Base-by-base conservation (phyloP, 257 asterid species). In the Plantago major region DNA sequence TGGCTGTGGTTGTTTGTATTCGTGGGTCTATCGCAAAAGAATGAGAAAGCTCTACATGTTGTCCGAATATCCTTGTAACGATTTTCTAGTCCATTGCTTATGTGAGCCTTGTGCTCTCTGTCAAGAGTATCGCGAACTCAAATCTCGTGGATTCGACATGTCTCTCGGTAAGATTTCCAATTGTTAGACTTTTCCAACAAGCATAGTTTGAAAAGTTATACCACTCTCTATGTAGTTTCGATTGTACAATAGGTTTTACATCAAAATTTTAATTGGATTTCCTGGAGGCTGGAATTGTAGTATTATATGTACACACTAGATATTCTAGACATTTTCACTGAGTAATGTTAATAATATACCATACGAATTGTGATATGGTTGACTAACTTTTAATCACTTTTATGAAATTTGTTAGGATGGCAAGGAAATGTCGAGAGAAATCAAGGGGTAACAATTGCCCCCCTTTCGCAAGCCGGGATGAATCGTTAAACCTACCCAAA, bases 361-460 rank as follows among this genome's bases (percentile, higher is more conserved):
- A n/a, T n/a, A n/a, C n/a, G n/a, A n/a, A n/a, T n/a, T n/a, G n/a
- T n/a, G n/a, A n/a, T n/a, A n/a, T n/a, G n/a, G n/a, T n/a, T n/a
- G n/a, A n/a, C n/a, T n/a, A n/a, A n/a, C n/a, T n/a, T n/a, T 12
- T 50, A 15, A 16, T 13, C 28, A 0, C 1, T 38, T 9, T 26
- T 30, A 10, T 44, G 7, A 30, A 8, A 49, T 19, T 37, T 58
- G 2, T 11, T 56, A 84, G 96, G 96, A 60, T 85, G 95, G 96
- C 82, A 83, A 60, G 93, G 93, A 66, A 88, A 85, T 71, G 81
- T 83, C 75, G 93, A 86, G 81, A 79, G 67, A 18, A 84, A 83
- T 66, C 75, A 78, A 56, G 80, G 84, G 45, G 63, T 81, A 46
- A 67, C 65, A 30, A 67, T 71, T 75, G 76, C 89, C 58, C 68